Evolutionary conservation across 2,329 filamentous ascomycete species (phyloP), one percentile per base, ranked within the genome.

Genomic region (Pestalotiopsis sp.): DNA sequence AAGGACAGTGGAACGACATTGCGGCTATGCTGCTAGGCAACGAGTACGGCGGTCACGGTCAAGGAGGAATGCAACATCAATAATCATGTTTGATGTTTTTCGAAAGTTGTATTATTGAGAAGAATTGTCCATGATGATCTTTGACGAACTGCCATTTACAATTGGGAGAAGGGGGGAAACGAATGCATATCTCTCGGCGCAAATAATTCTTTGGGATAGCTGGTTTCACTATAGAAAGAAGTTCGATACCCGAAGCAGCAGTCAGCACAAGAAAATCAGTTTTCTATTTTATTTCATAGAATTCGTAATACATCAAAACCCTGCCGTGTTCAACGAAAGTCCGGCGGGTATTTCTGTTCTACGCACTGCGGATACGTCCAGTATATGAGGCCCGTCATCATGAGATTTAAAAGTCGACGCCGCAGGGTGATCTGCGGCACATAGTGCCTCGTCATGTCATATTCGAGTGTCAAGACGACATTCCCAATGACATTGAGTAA

Each of bases 331-430:
- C 36, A 73, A 65, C 70, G 71, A 38, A 68, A 74, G 23, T 75
- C 70, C 0, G 72, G 75, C 2, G 79, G 79, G 56, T 81, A 82
- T 36, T 76, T 77, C 67, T 82, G 81, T 68, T 82, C 79, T 4
- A 82, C 73, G 23, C 75, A 78, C 57, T 80, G 79, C 7, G 82
- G 82, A 41, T 83, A 82, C 4, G 81, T 82, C 80, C 80, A 83
- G 61, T 81, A 79, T n/a, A 82, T 78, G 31, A 82, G 68, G 1
- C 75, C 73, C 0, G 78, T 73, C 39, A 78, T 69, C 3, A 77
- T 57, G 49, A 74, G 75, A 69, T 78, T 78, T 41, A 77, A 60
- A 20, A 76, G 45, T 11, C 72, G 75, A 6, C 72, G 72, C 64
- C 70, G 67, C 7, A 65, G 72, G 0, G 77, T 73, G 64, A 77